Evolutionary conservation across 805 yeast genomes (phyloP), one percentile per base, ranked within the genome.

Genomic region (Ogataea polymorpha): DNA sequence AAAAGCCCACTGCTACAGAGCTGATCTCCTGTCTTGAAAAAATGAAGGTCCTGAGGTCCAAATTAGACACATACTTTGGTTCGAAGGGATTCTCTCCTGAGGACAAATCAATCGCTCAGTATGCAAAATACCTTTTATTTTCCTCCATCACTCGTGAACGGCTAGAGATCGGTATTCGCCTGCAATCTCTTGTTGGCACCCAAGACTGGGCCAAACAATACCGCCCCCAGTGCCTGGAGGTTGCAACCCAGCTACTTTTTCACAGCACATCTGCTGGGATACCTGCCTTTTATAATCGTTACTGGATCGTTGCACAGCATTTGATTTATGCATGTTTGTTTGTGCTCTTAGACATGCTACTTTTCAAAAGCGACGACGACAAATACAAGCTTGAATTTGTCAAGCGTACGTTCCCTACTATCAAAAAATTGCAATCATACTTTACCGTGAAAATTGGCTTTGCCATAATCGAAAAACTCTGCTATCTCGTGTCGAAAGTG

Each of bases 271-370:
- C 42, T 5, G 23, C 15, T 2, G 40, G 48, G 28, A 23, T 50
- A 7, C 61, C 58, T 2, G 13, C 36, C 7, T 53, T 44, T 34
- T 56, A 54, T 45, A 53, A 50, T 23, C 29, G 48, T 27, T 51
- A 54, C 34, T 56, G 61, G 61, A 54, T 56, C 26, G 53, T 56
- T 5, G 49, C 50, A 2, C 61, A 56, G 25, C 61, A 56, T 43
- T 34, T 56, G 15, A 53, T 56, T 18, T 56, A 50, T 18, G 49
- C 59, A 2, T 54, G 58, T 42, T 38, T 56, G 13, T 56, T 56
- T 37, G 48, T 52, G 15, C 39, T 56, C 8, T 35, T 56, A 21
- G 57, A 56, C 31, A 51, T 56, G 58, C 32, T 56, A 25, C 52
- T 54, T 51, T 42, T 54, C 30, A 42, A 51, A 21, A 48, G 53